Evolutionary conservation across 2,329 filamentous ascomycete species (phyloP), one percentile per base, ranked within the genome.

Genomic region (Trichoderma sp.): DNA sequence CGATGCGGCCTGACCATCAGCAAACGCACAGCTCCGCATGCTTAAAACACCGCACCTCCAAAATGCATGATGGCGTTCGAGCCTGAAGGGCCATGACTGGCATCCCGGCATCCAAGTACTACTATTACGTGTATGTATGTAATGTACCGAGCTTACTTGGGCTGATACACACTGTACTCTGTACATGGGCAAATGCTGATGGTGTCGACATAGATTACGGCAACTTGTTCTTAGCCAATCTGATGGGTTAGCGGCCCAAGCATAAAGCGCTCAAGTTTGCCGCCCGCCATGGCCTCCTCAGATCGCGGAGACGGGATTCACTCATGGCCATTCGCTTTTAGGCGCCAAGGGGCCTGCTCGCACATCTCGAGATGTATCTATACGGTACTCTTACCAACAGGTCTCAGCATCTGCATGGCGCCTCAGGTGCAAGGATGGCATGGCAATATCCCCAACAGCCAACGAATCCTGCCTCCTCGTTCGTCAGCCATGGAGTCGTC

Each of bases 371-470:
- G 39, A 66, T 39, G 54, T 53, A 50, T 54, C 60, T 64, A 34
- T 42, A 53, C 48, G 15, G 22, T 52, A 54, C 27, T 32, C n/a
- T 29, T 54, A 34, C 48, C 35, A 50, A 17, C 59, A 42, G 17
- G 61, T 27, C 54, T 35, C 53, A 48, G 53, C 54, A 52, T 53
- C 67, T 68, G 67, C 67, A 67, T 60, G 63, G 67, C 67, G 61
- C 56, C 60, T 35, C 27, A 29, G 32, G 56, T 22, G 57, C 42
- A 50, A 65, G 59, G 35, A 56, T 58, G 52, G 37, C 54, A 68
- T 58, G 67, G 45, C 67, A 56, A 54, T 50, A 25, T 66, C 48
- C 67, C 67, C 67, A 68, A 68, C 67, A 68, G 60, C 52, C 63
- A 48, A 19, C 37, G 19, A 48, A 34, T 15, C 53, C 53, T 37